phyloP scores from a whole-genome alignment of 768 basidiomycete genomes.

The Collybia sordida region DNA sequence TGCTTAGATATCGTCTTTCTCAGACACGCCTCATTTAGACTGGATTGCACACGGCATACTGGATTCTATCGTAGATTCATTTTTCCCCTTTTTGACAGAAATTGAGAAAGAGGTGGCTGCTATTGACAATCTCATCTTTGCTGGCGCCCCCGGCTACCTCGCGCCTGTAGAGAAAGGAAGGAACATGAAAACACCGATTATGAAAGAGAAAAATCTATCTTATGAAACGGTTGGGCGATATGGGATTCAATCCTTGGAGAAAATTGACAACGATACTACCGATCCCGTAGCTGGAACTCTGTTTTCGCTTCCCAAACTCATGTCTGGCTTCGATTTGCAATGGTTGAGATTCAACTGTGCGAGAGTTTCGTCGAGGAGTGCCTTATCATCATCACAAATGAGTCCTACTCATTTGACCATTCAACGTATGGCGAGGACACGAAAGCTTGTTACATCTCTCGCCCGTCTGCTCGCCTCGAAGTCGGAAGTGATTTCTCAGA shows the following conservation, averaged over 20 bases:
- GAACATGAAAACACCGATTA: no score
- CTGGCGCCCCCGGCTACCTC: constrained; percentile 11
- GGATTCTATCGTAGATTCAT: constrained; percentile 92
- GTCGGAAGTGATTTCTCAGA: constrained; percentile 76
- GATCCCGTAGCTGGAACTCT: constrained; percentile 24
- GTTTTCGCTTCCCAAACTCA: constrained; percentile 32
- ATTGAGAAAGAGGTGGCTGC: constrained; percentile 80
- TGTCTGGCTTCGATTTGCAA: constrained; percentile 32
- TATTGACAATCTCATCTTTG: constrained; percentile 71
- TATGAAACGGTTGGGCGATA: no score
- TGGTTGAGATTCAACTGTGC: constrained; percentile 29
- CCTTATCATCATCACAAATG: constrained; percentile 9
- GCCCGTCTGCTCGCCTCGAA: constrained; percentile 77
- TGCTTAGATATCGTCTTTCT: background rate
- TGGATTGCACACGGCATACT: constrained; percentile 94
- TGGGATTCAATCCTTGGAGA: background rate
- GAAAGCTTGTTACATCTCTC: constrained; percentile 78
- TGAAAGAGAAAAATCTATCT: no score
- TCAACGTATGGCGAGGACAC: constrained; percentile 75
- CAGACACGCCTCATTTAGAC: constrained; percentile 43
- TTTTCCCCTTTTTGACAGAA: constrained; percentile 80
- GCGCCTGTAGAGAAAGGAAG: background rate
- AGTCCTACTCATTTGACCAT: constrained; percentile 50
- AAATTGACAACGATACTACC: constrained; percentile 15
- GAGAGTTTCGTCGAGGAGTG: constrained; percentile 18